phyloP scores from a whole-genome alignment of 2,329 filamentous ascomycete genomes.

The Fusarium gaditjirri region DNA sequence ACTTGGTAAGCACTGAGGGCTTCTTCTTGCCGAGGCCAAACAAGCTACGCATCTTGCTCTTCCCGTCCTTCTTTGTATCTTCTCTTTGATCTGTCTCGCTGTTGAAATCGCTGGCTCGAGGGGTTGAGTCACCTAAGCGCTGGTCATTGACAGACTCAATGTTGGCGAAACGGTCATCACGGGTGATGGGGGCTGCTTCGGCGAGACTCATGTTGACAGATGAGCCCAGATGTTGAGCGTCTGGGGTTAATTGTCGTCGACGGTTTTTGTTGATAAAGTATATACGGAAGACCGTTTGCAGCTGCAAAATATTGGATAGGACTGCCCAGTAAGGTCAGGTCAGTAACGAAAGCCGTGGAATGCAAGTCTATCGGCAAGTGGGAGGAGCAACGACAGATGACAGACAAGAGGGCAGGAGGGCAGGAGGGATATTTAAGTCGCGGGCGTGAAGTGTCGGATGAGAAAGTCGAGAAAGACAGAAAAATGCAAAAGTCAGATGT shows the following conservation, averaged over 20 bases:
- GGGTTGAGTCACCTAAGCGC: constrained; percentile 47
- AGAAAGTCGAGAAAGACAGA: not conserved
- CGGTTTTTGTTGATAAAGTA: not conserved
- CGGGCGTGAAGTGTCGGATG: not conserved
- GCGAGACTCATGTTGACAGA: constrained; percentile 46
- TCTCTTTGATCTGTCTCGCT: constrained; percentile 44
- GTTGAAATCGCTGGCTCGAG: constrained; percentile 56
- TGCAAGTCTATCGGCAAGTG: constrained; percentile 27
- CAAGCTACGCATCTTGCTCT: constrained; percentile 65
- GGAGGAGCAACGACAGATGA: constrained; percentile 22
- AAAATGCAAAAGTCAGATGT: constrained; percentile 18
- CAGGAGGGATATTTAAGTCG: constrained; percentile 3
- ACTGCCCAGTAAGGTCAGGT: constrained; percentile 23
- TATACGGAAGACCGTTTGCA: not conserved
- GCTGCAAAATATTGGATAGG: constrained; percentile 9
- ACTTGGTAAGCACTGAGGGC: constrained; percentile 39
- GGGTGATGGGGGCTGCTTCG: constrained; percentile 39
- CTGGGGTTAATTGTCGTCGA: not conserved
- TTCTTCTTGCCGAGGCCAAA: constrained; percentile 73
- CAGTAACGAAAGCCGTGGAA: constrained; percentile 31
- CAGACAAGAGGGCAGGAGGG: not conserved
- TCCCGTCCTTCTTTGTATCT: constrained; percentile 39
- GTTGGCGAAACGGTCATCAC: constrained; percentile 32
- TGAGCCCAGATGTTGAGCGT: not conserved
- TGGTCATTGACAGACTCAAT: constrained; percentile 42